phyloP scores from a whole-genome alignment of 345 rosid species.

The Gossypium anomalum region DNA sequence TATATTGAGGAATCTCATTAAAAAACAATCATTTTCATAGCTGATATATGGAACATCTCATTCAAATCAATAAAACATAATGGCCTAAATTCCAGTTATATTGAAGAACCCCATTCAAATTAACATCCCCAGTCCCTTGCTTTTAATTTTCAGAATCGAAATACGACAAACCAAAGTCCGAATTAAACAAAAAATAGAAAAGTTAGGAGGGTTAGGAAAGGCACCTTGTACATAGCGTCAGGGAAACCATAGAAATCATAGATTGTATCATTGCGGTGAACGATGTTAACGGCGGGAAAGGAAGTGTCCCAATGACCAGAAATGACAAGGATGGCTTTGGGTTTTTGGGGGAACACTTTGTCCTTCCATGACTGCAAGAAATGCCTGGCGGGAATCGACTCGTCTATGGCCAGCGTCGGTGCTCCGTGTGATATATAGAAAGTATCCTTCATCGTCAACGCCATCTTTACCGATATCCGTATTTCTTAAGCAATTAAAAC shows the following conservation, averaged over 20 bases:
- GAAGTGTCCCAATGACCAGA: slow-evolving; percentile 93
- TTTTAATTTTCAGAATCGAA: not conserved
- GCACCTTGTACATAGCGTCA: slow-evolving; percentile 66
- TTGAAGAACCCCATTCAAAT: not conserved
- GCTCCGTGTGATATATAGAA: slow-evolving; percentile 79
- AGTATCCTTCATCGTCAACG: slow-evolving; percentile 36
- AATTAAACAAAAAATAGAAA: not conserved
- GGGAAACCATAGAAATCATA: slow-evolving; percentile 83
- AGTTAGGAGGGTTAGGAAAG: not conserved
- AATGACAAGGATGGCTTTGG: slow-evolving; percentile 64
- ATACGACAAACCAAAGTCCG: not conserved
- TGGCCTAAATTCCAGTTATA: not conserved
- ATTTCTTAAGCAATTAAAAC: not conserved
- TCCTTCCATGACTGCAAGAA: slow-evolving; percentile 68
- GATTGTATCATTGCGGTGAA: slow-evolving; percentile 55
- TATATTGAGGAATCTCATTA: not conserved
- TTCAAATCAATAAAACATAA: not conserved
- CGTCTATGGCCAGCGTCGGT: slow-evolving; percentile 76
- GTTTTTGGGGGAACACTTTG: slow-evolving; percentile 33
- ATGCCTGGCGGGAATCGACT: slow-evolving; percentile 52
- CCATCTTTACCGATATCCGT: not conserved
- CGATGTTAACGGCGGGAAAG: slow-evolving; percentile 57
- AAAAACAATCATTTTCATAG: not conserved
- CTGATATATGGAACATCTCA: no score
- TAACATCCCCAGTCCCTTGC: not conserved